Base-by-base conservation (phyloP, 305 asterid genomes). In the Fraxinus dipetala region DNA sequence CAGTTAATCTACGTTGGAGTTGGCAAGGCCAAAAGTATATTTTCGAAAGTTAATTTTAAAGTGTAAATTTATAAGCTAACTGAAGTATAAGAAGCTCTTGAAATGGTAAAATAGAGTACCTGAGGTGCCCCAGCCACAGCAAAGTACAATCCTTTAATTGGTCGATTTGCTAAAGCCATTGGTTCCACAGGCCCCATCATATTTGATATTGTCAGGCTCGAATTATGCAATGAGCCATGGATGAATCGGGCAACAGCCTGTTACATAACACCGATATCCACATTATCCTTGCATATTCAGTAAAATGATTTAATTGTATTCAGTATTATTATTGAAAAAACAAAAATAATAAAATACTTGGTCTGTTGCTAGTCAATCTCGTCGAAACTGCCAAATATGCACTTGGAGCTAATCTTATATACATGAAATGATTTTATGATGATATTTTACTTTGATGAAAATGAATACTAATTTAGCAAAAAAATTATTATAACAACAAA, bases 151-250 rank as follows among this genome's bases (percentile, higher is more conserved):
- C 96, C 93, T 6, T 86, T 86, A 28, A 87, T 6, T 7, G 94
- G 94, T 18, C 89, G 91, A 79, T 87, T 83, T 4, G 85, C 90
- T 81, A 92, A 76, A 4, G 92, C 85, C 94, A 92, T 86, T 79
- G 77, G 76, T 54, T 92, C 94, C 6, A 85, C 79, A 0, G 94
- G 97, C 1, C 95, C 95, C n/a, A 90, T 87, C 85, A 92, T 2
- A 31, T 91, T 92, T 31, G 95, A 88, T 72, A 91, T 87, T 14
- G 88, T 87, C 89, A 91, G 85, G 83, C 93, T 92, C 59, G 97
- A 86, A 63, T 90, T 90, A 80, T 90, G 90, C 22, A 90, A 16
- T 3, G 95, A 87, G n/a, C 80, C 88, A 30, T 91, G 92, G 8
- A 92, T 85, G 72, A 79, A 83, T 77, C 75, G 67, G 13, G 91